phyloP scores from a whole-genome alignment of 495 filamentous ascomycete genomes.

The Aspergillus egyptiacus region DNA sequence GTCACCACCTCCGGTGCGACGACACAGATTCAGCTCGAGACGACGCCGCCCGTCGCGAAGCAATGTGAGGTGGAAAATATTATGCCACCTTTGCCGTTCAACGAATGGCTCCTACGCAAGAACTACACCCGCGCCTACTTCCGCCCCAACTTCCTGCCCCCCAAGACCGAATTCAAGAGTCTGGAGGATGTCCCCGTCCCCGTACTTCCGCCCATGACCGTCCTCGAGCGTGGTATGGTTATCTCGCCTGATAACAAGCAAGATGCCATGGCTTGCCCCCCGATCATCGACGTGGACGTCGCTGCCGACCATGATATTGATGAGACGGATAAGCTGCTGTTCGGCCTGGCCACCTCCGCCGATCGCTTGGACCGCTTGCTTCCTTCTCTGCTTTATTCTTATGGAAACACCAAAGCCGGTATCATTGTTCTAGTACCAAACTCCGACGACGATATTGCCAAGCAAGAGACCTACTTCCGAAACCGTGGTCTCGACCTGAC shows the following conservation, averaged over 20 bases:
- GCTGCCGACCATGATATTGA: conserved; percentile 39
- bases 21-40: conserved; percentile 22
- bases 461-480: conserved; percentile 44
- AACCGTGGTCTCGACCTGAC: conserved; percentile 49
- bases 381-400: conserved; percentile 44
- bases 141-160: conserved; percentile 35
- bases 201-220: conserved; percentile 41
- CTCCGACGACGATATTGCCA: conserved; percentile 39
- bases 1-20: conserved; percentile 19
- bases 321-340: conserved; percentile 46
- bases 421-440: conserved; percentile 46
- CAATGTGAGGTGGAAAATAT: conserved; percentile 34
- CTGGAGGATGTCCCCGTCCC: conserved; percentile 38
- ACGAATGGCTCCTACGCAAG: conserved; percentile 44
- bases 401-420: conserved; percentile 44
- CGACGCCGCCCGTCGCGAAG: conserved; percentile 14
- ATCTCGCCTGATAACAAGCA: conserved; percentile 36
- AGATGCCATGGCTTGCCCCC: conserved; percentile 38
- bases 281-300: conserved; percentile 42
- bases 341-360: conserved; percentile 47
- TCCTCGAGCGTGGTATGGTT: conserved; percentile 43
- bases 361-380: conserved; percentile 45
- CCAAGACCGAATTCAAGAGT: conserved; percentile 38
- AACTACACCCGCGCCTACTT: conserved; percentile 46
- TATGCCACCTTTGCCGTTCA: conserved; percentile 36